Evolutionary conservation across 352 stramenopile species (phyloP).

Genomic region (Phytophthora kernoviae): DNA sequence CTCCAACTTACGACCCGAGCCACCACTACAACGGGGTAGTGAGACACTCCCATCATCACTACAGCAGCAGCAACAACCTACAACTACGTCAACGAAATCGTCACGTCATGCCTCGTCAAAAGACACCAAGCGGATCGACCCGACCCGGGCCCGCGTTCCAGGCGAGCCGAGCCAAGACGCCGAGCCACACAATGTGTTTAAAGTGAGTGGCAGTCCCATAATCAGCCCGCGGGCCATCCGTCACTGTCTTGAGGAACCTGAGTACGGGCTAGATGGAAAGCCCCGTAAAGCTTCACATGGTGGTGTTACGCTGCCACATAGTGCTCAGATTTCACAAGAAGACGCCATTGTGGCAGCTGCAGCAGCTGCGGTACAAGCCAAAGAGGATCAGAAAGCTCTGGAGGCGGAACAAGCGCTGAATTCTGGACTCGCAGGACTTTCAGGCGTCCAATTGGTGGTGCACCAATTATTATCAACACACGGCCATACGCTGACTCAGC

Average conservation of each 20-base stretch:
- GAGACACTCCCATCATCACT: not conserved
- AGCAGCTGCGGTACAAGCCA: conserved; percentile 38
- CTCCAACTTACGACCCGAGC: conserved; percentile 21
- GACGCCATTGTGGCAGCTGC: conserved; percentile 26
- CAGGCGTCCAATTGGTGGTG: conserved; percentile 71
- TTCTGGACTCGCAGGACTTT: conserved; percentile 50
- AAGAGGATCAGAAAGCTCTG: conserved; percentile 41
- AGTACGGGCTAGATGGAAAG: conserved; percentile 55
- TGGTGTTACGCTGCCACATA: conserved; percentile 19
- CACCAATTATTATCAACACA: conserved; percentile 71
- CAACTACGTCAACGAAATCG: conserved; percentile 8
- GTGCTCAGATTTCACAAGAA: conserved; percentile 20
- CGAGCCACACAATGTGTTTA: conserved; percentile 61
- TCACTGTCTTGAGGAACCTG: conserved; percentile 62
- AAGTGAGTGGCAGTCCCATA: conserved; percentile 60
- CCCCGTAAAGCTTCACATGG: conserved; percentile 34
- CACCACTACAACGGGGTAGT: conserved; percentile 30
- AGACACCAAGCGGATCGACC: conserved; percentile 56
- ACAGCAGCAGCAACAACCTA: conserved; percentile 6
- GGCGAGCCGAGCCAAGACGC: conserved; percentile 25
- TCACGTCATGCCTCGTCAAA: conserved; percentile 54
- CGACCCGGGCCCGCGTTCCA: conserved; percentile 30
- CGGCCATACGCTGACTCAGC: conserved; percentile 55
- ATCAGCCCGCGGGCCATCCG: conserved; percentile 75
- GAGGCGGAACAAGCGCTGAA: conserved; percentile 47